These are phyloP conservation scores for Aspergillus sergii DNA, from an alignment of 2,329 filamentous ascomycete genomes.

Conservation along the genomic window DNA sequence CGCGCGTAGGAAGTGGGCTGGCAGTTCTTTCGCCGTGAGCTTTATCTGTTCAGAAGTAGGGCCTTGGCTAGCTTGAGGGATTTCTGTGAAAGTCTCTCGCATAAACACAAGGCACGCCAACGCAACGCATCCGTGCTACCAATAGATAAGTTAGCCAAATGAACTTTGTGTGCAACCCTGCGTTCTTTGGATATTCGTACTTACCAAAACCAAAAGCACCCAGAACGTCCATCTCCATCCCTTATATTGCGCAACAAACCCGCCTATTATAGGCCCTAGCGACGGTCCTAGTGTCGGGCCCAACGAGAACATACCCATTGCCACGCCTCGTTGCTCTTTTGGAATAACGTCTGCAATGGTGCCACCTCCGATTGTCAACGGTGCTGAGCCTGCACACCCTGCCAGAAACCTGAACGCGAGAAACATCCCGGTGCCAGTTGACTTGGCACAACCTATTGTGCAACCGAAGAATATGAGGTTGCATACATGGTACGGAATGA, in stretches of 20 bases:
- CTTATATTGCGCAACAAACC: background rate
- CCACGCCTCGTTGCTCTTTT: background rate
- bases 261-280: background rate
- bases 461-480: background rate
- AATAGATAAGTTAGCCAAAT: too few relatives aligned
- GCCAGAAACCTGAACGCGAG: background rate
- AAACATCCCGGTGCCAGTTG: background rate
- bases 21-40: too few relatives aligned
- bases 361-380: background rate
- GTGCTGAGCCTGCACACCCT: background rate
- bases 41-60: too few relatives aligned
- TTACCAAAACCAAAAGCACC: background rate
- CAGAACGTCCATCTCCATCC: background rate
- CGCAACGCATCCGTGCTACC: background rate
- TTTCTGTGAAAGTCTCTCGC: background rate
- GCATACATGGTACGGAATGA: background rate
- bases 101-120: background rate
- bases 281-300: background rate
- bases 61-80: rapidly evolving
- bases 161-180: too few relatives aligned
- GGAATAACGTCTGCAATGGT: background rate
- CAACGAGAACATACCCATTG: background rate
- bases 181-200: too few relatives aligned
- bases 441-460: background rate
- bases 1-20: background rate